Conservation (phyloP, 805 yeast species). For the Starmerella roubikii region DNA sequence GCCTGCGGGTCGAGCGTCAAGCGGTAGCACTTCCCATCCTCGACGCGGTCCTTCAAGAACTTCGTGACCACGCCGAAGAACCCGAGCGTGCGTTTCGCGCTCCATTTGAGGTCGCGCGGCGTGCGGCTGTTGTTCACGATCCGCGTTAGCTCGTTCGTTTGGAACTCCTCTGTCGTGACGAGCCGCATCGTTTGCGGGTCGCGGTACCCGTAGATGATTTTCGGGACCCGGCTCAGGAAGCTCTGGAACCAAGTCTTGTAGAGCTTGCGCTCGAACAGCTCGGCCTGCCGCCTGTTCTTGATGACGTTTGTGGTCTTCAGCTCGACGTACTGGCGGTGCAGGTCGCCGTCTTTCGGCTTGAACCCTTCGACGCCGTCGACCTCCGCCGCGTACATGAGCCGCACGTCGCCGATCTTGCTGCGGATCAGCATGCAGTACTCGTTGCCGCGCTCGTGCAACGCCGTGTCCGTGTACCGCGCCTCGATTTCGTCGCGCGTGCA, state of each 20-base stretch:
- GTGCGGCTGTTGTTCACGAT: constrained; percentile 18
- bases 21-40: constrained; percentile 34
- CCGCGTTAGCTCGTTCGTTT: constrained; percentile 63
- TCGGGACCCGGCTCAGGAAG: constrained; percentile 73
- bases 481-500: constrained; percentile 57
- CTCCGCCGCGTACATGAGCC: constrained; percentile 70
- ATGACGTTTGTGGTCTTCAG: constrained; percentile 58
- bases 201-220: constrained; percentile 72
- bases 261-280: constrained; percentile 66
- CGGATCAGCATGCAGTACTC: constrained; percentile 72
- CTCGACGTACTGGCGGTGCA: constrained; percentile 63
- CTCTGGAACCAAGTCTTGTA: constrained; percentile 87
- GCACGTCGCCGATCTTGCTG: constrained; percentile 67
- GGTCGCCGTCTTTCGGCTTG: constrained; percentile 33
- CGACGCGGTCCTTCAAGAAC: constrained; percentile 51
- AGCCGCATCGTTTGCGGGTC: constrained; percentile 50
- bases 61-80: constrained; percentile 78
- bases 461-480: constrained; percentile 42
- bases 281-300: constrained; percentile 41
- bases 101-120: constrained; percentile 28
- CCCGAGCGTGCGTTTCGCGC: constrained; percentile 64
- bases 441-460: constrained; percentile 37
- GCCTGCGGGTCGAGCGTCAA: constrained; percentile 9
- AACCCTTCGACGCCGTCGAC: constrained; percentile 84
- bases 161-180: constrained; percentile 56